phyloP scores from a whole-genome alignment of 768 basidiomycete genomes.

The Tephrocybe rancida region DNA sequence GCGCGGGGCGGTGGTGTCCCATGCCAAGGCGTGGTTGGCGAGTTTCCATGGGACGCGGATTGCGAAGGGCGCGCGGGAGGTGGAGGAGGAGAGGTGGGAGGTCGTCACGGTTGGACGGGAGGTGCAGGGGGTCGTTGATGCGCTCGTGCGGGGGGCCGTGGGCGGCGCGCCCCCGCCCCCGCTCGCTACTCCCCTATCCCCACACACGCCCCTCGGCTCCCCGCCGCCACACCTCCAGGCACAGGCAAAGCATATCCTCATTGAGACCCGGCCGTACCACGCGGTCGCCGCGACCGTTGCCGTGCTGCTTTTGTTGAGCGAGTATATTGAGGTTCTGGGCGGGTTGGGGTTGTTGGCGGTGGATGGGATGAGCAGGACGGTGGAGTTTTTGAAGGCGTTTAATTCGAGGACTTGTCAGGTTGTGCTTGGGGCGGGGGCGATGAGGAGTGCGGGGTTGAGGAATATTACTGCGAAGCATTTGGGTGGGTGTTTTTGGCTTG shows the following conservation, averaged over 20 bases:
- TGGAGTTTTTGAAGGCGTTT: constrained; percentile 97
- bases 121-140: constrained; percentile 72
- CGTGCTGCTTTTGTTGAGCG: constrained; percentile 66
- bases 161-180: too few species aligned
- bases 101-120: constrained; percentile 69
- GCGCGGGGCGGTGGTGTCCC: constrained; percentile 81
- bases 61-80: constrained; percentile 80
- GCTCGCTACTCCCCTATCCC: too few species aligned
- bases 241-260: constrained; percentile 60
- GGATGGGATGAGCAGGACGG: constrained; percentile 91
- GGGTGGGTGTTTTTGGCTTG: constrained; percentile 46
- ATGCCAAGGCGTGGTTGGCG: constrained; percentile 90
- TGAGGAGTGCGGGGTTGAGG: constrained; percentile 95
- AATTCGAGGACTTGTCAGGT: constrained; percentile 99
- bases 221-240: not conserved
- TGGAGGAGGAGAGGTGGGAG: constrained; percentile 96
- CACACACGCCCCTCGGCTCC: not conserved
- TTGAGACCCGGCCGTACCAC: constrained; percentile 87
- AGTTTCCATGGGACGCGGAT: constrained; percentile 84
- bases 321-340: constrained; percentile 87
- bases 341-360: constrained; percentile 90
- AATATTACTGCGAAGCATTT: constrained; percentile 99
- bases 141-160: constrained; percentile 82
- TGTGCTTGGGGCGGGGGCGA: constrained; percentile 97
- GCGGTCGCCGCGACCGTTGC: constrained; percentile 86